A percentile compares a stretch with the other conserved stretches of the same genome.
Evolutionary conservation across 805 yeast species (phyloP).

Genomic region (Vanderwaltozyma polyspora): DNA sequence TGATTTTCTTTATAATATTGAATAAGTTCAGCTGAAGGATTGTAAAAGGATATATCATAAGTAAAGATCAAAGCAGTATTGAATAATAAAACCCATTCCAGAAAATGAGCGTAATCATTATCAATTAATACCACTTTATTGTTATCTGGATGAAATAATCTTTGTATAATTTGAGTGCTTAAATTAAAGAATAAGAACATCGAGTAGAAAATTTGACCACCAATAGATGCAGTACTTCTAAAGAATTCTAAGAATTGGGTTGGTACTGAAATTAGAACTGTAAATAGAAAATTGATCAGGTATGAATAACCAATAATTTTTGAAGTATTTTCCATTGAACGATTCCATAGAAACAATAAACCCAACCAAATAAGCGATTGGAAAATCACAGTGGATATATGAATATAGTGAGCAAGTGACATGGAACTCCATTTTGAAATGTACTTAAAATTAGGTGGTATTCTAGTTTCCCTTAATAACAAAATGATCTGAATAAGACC

Average conservation of each 20-base stretch:
- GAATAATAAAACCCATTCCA: conserved; percentile 23
- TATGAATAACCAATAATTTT: conserved; percentile 7
- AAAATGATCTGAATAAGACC: conserved; percentile 17
- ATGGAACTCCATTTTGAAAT: conserved; percentile 5
- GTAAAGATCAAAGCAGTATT: conserved; percentile 27
- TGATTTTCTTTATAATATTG: conserved; percentile 27
- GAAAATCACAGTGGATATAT: conserved; percentile 14
- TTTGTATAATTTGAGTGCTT: conserved; percentile 17
- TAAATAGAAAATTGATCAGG: conserved; percentile 11
- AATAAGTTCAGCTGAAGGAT: conserved; percentile 32
- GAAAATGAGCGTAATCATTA: conserved; percentile 9
- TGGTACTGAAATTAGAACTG: conserved; percentile 17
- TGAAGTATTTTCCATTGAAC: conserved; percentile 3
- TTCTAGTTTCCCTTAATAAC: conserved; percentile 8
- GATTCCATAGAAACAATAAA: conserved; percentile 5
- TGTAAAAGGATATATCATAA: conserved; percentile 29
- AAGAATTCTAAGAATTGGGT: conserved; percentile 20
- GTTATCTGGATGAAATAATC: conserved; percentile 11
- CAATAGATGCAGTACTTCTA: conserved; percentile 22
- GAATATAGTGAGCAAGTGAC: conserved; percentile 11
- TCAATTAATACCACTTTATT: conserved; percentile 14
- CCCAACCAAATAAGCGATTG: conserved; percentile 9
- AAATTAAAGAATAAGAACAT: conserved; percentile 12
- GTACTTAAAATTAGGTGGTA: conserved; percentile 11
- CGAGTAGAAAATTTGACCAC: conserved; percentile 22